Evolutionary conservation across 2,329 filamentous ascomycete species (phyloP), one percentile per base, ranked within the genome.

Genomic region (Chalara sp.): DNA sequence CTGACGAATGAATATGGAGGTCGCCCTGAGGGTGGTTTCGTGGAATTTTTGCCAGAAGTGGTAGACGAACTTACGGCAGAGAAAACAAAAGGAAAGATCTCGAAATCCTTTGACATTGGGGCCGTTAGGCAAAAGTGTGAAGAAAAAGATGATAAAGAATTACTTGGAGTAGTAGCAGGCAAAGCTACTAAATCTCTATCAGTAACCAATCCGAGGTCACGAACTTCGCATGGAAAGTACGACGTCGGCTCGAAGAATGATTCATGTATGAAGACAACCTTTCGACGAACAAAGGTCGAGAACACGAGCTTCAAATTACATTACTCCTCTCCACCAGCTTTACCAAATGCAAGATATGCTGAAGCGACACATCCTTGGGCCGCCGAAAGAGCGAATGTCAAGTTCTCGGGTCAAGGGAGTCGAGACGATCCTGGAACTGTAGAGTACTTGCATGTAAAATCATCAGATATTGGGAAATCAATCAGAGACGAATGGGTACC

Each of bases 11-110:
- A 21, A 21, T 21, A 21, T 21, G 21, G 21, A 21, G 2, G 21
- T 21, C 21, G 35, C 49, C 6, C 50, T 4, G 46, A 61, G 30
- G 61, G 60, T 28, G 56, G 59, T 5, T 56, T 70, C 45, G 58
- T 67, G 32, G 68, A 71, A 13, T 59, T 65, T 7, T 68, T 64
- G 11, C 61, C 58, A 7, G 67, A 70, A 39, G 60, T 66, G 5
- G 65, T 72, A 53, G 65, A 70, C 56, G 55, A 57, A 2, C 54
- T 66, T 43, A 52, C 57, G 12, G 57, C 58, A 35, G 61, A 61
- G 35, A 37, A 37, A n/a, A 37, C 35, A 8, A 21, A 21, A 21
- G 21, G 21, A 21, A 2, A 21, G 21, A 21, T 21, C 21, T 21
- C 21, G 21, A 21, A 21, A 21, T 21, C 21, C 21, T 21, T 21